phyloP scores from a whole-genome alignment of 257 asterid species.

The Gynochthodes officinalis region DNA sequence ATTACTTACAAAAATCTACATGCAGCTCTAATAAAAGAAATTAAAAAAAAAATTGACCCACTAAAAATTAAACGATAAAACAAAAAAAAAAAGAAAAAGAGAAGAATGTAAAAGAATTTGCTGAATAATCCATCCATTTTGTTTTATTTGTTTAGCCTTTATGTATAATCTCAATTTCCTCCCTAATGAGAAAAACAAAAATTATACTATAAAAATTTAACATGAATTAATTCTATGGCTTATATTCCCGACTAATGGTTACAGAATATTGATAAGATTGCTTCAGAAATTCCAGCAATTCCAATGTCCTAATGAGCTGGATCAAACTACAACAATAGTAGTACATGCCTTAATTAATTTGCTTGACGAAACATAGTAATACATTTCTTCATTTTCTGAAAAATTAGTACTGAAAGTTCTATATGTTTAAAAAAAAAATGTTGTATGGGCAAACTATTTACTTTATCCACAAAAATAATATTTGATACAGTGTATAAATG shows the following conservation, averaged over 20 bases:
- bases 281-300: neutral
- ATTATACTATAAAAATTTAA: neutral
- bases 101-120: neutral
- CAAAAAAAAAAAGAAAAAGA: neutral
- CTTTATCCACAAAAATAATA: too few species aligned
- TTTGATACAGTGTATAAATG: too few species aligned
- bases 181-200: neutral
- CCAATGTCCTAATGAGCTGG: too few species aligned
- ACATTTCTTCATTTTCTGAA: too few species aligned
- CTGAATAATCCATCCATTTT: neutral
- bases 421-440: too few species aligned
- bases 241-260: neutral
- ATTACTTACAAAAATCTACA: slow-evolving; percentile 4
- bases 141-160: neutral
- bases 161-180: neutral
- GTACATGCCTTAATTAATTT: too few species aligned
- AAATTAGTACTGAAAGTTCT: too few species aligned
- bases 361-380: too few species aligned
- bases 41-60: neutral
- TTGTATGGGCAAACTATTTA: too few species aligned
- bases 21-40: neutral
- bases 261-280: neutral
- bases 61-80: too few species aligned
- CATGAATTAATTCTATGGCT: neutral
- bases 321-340: too few species aligned